Evolutionary conservation across 2,329 filamentous ascomycete species (phyloP).

Genomic region (Aspergillus amoenus): DNA sequence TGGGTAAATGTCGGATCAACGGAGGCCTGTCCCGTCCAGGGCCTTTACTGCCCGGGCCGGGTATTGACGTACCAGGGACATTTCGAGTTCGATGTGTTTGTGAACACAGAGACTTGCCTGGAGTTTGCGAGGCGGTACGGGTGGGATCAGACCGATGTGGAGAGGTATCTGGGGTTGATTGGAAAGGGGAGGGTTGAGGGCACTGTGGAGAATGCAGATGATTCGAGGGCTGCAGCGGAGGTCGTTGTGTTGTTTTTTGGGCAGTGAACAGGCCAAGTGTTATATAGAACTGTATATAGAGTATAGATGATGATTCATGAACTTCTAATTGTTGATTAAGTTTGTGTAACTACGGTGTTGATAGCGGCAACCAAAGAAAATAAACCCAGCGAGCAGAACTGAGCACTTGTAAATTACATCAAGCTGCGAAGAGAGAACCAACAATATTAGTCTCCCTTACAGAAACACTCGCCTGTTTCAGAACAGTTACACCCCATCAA

Average conservation of each 20-base stretch:
- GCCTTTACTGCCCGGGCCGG: conserved; percentile 20
- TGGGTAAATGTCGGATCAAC: conserved; percentile 26
- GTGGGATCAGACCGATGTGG: conserved; percentile 21
- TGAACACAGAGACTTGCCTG: conserved; percentile 19
- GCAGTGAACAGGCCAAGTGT: too few species aligned
- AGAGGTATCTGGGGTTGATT: conserved; percentile 22
- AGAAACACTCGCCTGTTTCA: too few species aligned
- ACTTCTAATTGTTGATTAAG: too few species aligned
- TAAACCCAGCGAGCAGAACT: too few species aligned
- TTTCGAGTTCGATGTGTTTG: conserved; percentile 27
- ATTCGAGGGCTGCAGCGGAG: conserved; percentile 33
- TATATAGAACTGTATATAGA: background rate
- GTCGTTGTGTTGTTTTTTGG: conserved; percentile 30
- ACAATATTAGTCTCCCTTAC: too few species aligned
- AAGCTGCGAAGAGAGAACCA: too few species aligned
- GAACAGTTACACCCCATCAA: too few species aligned
- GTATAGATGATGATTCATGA: background rate
- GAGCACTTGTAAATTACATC: too few species aligned
- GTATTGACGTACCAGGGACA: conserved; percentile 28
- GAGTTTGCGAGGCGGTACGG: conserved; percentile 20
- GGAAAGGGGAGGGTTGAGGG: conserved; percentile 17
- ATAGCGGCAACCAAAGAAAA: background rate
- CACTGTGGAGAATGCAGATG: conserved; percentile 26
- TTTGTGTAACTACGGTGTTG: too few species aligned
- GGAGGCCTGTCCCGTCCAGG: conserved; percentile 22